phyloP scores from a whole-genome alignment of 1,284 basidiomycete species.

The Vanrija sp. region DNA sequence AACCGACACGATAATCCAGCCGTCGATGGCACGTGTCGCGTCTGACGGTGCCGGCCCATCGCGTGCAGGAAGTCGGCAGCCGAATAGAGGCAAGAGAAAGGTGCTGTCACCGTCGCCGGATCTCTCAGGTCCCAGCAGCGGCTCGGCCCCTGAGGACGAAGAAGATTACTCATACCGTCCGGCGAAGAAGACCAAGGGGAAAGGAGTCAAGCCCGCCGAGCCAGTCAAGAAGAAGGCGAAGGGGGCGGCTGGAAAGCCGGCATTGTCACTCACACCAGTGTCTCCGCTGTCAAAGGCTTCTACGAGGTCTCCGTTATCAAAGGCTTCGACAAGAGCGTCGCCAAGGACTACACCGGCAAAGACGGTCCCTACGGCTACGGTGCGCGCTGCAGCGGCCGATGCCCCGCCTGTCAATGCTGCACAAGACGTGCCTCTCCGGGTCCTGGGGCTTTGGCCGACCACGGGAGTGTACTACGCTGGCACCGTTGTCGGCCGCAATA shows the following conservation, averaged over 20 bases:
- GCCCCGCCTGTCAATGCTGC: no score
- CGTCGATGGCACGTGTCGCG: not conserved
- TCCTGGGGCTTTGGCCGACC: constrained; percentile 12
- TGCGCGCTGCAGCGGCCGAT: not conserved
- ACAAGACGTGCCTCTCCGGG: not conserved
- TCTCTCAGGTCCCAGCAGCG: constrained; percentile 13
- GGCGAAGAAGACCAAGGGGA: not conserved
- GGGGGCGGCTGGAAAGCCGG: not conserved
- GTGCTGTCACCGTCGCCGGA: constrained; percentile 5
- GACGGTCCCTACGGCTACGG: no score
- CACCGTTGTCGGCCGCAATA: constrained; percentile 7
- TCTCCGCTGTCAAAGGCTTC: not conserved
- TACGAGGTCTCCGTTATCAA: not conserved
- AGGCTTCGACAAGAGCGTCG: not conserved
- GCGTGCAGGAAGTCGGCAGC: not conserved
- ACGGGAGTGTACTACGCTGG: constrained; percentile 12
- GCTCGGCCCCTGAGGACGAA: constrained; percentile 20
- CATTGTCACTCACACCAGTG: not conserved
- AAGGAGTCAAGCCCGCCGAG: not conserved
- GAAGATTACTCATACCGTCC: constrained; percentile 24
- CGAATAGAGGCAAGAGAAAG: constrained; percentile 15
- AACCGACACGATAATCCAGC: no score
- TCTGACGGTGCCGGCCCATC: not conserved
- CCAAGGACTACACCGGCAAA: not conserved
- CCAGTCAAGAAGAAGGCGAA: not conserved